Evolutionary conservation across 495 filamentous ascomycete species (phyloP), one percentile per base, ranked within the genome.

Genomic region (Lepraria neglecta): DNA sequence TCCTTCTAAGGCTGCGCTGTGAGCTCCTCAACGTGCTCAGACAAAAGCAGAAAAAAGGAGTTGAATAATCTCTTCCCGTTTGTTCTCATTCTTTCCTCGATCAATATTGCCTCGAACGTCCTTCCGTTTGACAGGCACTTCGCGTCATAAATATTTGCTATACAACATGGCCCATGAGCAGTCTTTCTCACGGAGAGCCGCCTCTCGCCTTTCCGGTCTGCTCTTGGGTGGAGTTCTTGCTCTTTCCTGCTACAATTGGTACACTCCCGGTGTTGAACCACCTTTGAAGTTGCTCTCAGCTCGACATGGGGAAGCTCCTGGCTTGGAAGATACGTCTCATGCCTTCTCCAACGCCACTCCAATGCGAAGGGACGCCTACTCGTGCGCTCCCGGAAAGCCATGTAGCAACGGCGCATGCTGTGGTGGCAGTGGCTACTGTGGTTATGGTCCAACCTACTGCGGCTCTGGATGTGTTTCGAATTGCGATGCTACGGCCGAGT

Each of bases 341-440:
- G 17, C 17, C 40, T 44, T 17, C 40, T 44, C 40, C 40, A 44
- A 44, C 40, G 40, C 40, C 17, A 44, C 40, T 44, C 17, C 17
- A 44, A 17, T 44, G 40, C 40, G 40, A 44, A 44, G 40, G 17
- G 40, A 44, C 17, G 40, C 7, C 40, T 44, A 44, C 40, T 44
- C 40, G 40, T 44, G 40, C 40, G 40, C 9, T 44, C 40, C 40
- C 9, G 17, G 17, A 17, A 44, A 44, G 9, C 40, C 40, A 44
- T 44, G 40, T 44, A 44, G 40, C 40, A 44, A 44, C 40, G 40
- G 40, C 40, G 40, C 40, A 44, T 44, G 40, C 40, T 44, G 40
- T 44, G 40, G 40, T 7, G 40, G 40, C 40, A 44, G 40, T 17
- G 40, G 40, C 40, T 44, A 44, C 40, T 44, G 40, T 44, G 40